Evolutionary conservation across 2,329 filamentous ascomycete species (phyloP), one percentile per base, ranked within the genome.

Genomic region (Ambrosiella cleistominuta): DNA sequence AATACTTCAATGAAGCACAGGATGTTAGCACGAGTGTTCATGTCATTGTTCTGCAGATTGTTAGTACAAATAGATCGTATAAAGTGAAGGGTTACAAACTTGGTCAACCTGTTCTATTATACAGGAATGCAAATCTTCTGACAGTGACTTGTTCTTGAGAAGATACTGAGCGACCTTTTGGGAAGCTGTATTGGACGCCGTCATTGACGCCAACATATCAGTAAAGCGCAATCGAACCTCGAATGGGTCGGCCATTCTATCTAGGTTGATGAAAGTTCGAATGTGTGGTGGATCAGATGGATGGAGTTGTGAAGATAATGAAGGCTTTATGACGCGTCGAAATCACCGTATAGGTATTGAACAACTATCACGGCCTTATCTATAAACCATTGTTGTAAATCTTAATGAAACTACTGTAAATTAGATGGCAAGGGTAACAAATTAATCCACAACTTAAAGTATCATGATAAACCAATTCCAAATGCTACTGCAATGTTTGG

Each of bases 1-100:
- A 98, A 87, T 64, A 91, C 86, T 67, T 97, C 91, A 66, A 98
- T 85, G 70, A 98, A 98, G 71, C 95, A 98, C 86, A 98, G 95
- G 69, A 98, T 97, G 68, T 98, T 98, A 60, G 93, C 94, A 61
- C 91, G 80, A 56, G 85, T 95, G 71, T 98, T 98, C 86, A 98
- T 95, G 64, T 87, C 91, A 64, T 88, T 95, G 80, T 90, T 64
- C 13, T 53, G 54, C 2, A 19, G 35, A 7, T 38, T 38, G 38
- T 54, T 42, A 54, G 37, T 42, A 40, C 9, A 8, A 42, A 42
- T 54, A 9, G 13, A 15, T 7, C 8, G 7, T 27, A 13, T 15
- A 13, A 9, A 7, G 17, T 55, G 4, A 40, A 9, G 4, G 19
- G 27, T 27, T 47, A 68, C 74, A 63, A 69, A 88, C 87, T 66